Base-by-base conservation (phyloP, 1,284 basidiomycete genomes). In the Phaffia rhodozyma region DNA sequence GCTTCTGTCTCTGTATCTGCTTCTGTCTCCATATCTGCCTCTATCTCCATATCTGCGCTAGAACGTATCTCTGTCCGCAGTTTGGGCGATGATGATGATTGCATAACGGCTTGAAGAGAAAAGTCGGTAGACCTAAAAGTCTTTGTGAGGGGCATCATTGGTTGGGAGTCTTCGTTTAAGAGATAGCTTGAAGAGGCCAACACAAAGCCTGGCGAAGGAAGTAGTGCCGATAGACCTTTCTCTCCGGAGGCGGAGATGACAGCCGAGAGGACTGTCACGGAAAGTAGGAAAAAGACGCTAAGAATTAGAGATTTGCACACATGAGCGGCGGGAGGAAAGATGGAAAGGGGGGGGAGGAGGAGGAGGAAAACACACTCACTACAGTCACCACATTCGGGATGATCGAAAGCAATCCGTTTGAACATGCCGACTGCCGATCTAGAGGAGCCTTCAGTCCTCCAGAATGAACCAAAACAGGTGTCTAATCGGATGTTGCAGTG, bases 341-440 rank as follows among this genome's bases (percentile, higher is more conserved):
- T 27, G 34, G 23, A 60, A 43, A 30, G 29, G 49, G 25, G 58
- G 23, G 58, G 60, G 57, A 29, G 25, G 13, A 58, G 16, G 51
- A 30, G 6, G 9, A 50, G 20, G 21, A 52, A 16, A 51, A n/a
- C 9, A 27, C 2, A 77, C 79, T 67, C 63, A 81, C 80, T 66
- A 70, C 80, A 81, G 67, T 81, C 80, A 21, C 80, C 80, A 65
- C 80, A 82, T 2, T n/a, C 34, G 7, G n/a, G 9, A 1, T 30
- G 32, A 16, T 52, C 49, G 69, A 81, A 82, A 0, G 80, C 75
- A 50, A 81, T 71, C 38, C 77, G 72, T 69, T 76, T 79, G 72
- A 82, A 80, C 69, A 81, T 74, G n/a, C 75, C 74, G 16, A 69
- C 70, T 0, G 77, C 72, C 6, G 25, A 11, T 21, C 47, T 48